Evolutionary conservation across 495 filamentous ascomycete genomes (phyloP), one percentile per base, ranked within the genome.

Genomic region (Daldinia childiae): DNA sequence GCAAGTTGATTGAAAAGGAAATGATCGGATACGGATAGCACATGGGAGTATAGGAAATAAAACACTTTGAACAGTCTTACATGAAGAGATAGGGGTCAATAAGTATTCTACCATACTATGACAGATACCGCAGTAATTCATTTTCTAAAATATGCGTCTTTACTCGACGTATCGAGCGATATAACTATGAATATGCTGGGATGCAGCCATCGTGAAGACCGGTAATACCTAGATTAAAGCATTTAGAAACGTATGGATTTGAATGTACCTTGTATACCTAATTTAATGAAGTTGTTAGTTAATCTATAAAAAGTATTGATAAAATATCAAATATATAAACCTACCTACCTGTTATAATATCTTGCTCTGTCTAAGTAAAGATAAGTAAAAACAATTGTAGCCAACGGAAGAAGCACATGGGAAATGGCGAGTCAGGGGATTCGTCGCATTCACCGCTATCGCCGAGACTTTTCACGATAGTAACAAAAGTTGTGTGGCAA

Each of bases 181-280:
- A 36, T 36, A 12, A 14, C 4, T 83, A 24, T 73, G 84, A 7
- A 84, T 87, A 30, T 87, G 85, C 77, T 87, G 84, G 85, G 82
- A 84, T 69, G 83, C 84, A 4, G 84, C 87, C 73, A 87, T 36
- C 34, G 3, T 36, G 3, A 1, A 36, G 11, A 36, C 11, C 12
- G 12, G 14, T 14, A 36, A 36, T 36, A 12, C 24, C 9, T 2
- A 34, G 32, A 34, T 11, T 2, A 34, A 34, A 34, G 0, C 32
- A 11, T 11, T 34, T 11, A 34, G 32, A 34, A 3, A 34, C 3
- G 32, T 34, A 34, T 6, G 8, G 9, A 34, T 34, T 34, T 11
- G 32, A 34, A 34, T 32, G 30, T 32, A n/a, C n/a, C n/a, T n/a
- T n/a, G n/a, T n/a, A n/a, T n/a, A n/a, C n/a, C n/a, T n/a, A n/a